Base-by-base conservation (phyloP, 495 filamentous ascomycete genomes). In the Neurospora cerealis region DNA sequence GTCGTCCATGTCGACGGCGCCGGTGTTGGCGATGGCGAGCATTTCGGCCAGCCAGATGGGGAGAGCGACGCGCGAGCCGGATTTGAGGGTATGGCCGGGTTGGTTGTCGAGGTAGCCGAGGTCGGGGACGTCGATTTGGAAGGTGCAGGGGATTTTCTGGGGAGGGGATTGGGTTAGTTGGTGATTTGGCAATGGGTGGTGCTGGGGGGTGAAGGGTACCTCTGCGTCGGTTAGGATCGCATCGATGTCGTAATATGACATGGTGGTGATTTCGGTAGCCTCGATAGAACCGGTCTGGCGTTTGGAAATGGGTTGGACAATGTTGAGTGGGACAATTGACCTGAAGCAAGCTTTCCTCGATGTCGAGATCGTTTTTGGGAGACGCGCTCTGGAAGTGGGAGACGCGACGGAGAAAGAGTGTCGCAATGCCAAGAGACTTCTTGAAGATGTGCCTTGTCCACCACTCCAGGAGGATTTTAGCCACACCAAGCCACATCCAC, bases 1-100 rank as follows among this genome's bases (percentile, higher is more conserved):
- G 37, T 81, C 79, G 28, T 83, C 82, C 32, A 78, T 74, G 74
- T 86, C 28, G 28, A 62, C 15, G 2, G 54, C 28, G 86, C 87
- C 72, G 39, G 89, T 87, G 54, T 86, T 87, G 72, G 91, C 91
- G 66, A 97, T 91, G 62, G 93, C 95, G 37, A 99, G 91, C 88
- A 97, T 95, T 83, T 97, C 93, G 73, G 92, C 93, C n/a, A 99
- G 90, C 96, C 96, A 99, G 80, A 98, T 86, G 42, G 96, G 96
- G 1, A 99, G 89, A 73, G 92, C 89, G 72, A 97, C 85, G 39
- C 89, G 89, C 3, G 93, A 94, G 41, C 93, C 92, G 60, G 90
- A 81, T 83, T 93, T 94, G 75, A 98, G 92, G n/a, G 85, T 80
- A 34, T 84, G 84, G 10, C 79, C 78, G 4, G 85, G 78, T 66